Evolutionary conservation across 2,329 filamentous ascomycete genomes (phyloP), one percentile per base, ranked within the genome.

Genomic region (Fusarium pininemorale): DNA sequence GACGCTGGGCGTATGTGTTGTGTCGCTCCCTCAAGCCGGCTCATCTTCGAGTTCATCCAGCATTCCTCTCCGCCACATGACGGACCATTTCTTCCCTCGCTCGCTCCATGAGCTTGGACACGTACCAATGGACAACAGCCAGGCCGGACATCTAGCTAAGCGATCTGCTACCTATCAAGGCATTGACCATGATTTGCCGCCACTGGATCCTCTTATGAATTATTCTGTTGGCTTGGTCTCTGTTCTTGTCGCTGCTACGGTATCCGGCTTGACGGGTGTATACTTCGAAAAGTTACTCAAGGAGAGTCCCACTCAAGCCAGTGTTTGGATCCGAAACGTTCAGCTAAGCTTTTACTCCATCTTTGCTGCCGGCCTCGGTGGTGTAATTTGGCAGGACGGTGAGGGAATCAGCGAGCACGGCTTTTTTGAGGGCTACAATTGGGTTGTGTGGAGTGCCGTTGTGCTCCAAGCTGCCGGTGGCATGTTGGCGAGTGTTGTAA

Each of bases 401-500:
- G 90, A 91, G 69, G 92, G 93, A 45, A 95, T 99, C 73, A 88
- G 92, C 32, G 90, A 92, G 81, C 91, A 94, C 71, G 96, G 96
- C 18, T 97, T 98, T 83, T 98, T 99, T 77, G 92, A 93, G 65
- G 96, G 96, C 6, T 99, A 98, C 84, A 98, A 97, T 81, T 93
- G 90, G 87, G 88, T 96, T 26, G 96, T 98, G 7, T 98, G 95
- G 95, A 87, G 90, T 10, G 93, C 95, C 9, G 93, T 98, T 75
- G 80, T 91, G 11, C 88, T 96, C 67, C 96, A 99, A 81, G 93
- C 95, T 2, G 84, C 92, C 41, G 95, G 95, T 38, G 96, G 96
- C 30, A 89, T 98, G 35, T 85, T 97, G n/a, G 92, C 81, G n/a
- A 84, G 83, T 42, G 74, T 84, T 13, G 82, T 84, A 62, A 84